These are phyloP conservation scores for Porphyridium purpureum DNA, from an alignment of 23 red algal species.

Conservation along the genomic window DNA sequence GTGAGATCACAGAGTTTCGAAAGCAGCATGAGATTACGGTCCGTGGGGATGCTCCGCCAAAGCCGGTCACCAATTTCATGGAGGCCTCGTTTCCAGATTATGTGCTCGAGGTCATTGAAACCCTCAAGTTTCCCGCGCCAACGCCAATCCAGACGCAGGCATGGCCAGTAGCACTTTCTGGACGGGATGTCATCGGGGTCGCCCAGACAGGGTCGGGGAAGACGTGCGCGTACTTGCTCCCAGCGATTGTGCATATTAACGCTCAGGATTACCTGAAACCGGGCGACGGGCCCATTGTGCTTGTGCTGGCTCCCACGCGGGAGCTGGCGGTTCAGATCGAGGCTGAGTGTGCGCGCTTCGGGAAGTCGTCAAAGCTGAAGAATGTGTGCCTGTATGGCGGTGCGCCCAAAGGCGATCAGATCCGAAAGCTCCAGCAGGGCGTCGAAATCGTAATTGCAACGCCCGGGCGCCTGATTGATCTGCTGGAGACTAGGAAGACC, in stretches of 20 bases:
- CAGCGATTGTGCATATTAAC: constrained; percentile 92
- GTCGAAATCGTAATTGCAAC: constrained; percentile 96
- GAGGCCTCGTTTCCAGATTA: constrained; percentile 89
- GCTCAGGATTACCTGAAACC: constrained; percentile 48
- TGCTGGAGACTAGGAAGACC: constrained; percentile 67
- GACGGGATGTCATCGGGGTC: constrained; percentile 77
- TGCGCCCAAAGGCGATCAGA: constrained; percentile 51
- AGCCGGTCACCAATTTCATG: constrained; percentile 55
- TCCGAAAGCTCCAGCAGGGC: constrained; percentile 49
- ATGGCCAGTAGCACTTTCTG: constrained; percentile 81
- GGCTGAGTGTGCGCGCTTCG: constrained; percentile 65
- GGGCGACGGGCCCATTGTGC: constrained; percentile 85
- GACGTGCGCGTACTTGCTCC: constrained; percentile 87
- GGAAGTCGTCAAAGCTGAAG: constrained; percentile 58
- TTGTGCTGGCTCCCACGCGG: constrained; percentile 81
- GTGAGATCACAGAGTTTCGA: constrained; percentile 32
- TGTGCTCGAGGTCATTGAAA: constrained; percentile 54
- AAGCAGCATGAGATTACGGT: constrained; percentile 53
- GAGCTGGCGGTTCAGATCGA: constrained; percentile 91
- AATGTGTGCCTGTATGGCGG: constrained; percentile 87
- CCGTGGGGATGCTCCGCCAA: constrained; percentile 36
- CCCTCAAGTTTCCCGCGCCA: constrained; percentile 32
- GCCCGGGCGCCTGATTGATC: constrained; percentile 80
- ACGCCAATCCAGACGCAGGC: constrained; percentile 93
- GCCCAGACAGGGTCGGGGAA: constrained; percentile 89